Percentiles rank a stretch among this genome's conserved stretches.
Conservation (phyloP, 106 monocot genomes). For the Cymbidium sinense region DNA sequence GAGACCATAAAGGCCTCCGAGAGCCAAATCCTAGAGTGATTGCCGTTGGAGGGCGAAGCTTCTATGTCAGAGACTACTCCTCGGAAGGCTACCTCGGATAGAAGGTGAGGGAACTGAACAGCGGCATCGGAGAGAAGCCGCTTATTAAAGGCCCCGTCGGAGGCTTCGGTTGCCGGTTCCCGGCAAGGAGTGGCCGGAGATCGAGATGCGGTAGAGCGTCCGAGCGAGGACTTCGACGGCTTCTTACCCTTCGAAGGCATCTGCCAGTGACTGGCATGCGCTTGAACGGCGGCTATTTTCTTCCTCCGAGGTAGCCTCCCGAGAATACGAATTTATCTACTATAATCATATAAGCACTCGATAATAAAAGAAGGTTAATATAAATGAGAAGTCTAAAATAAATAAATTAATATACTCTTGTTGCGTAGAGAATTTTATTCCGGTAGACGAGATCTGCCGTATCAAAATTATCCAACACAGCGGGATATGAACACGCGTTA, state of each 20-base stretch:
- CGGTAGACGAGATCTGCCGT: too few species aligned
- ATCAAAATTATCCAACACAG: too few species aligned
- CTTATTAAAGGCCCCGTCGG: slow-evolving; percentile 5
- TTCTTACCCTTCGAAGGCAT: slow-evolving; percentile 44
- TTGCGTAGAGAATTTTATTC: too few species aligned
- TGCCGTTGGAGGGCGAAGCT: slow-evolving; percentile 19
- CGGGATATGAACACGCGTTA: too few species aligned
- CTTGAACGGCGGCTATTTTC: background rate
- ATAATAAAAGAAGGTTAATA: too few species aligned
- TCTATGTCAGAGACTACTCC: slow-evolving; percentile 37
- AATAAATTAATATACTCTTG: too few species aligned
- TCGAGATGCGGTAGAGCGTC: slow-evolving; percentile 16
- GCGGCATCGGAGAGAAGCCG: slow-evolving; percentile 33
- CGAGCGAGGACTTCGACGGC: slow-evolving; percentile 8
- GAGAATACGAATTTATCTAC: too few species aligned
- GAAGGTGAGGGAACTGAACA: slow-evolving; percentile 32
- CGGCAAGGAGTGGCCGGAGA: slow-evolving; percentile 5
- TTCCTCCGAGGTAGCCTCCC: too few species aligned
- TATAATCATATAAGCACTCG: too few species aligned
- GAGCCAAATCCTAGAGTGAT: slow-evolving; percentile 52
- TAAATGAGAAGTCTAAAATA: too few species aligned
- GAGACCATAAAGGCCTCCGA: slow-evolving; percentile 57
- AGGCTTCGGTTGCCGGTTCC: background rate
- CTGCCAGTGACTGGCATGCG: background rate
- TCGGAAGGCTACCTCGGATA: slow-evolving; percentile 39